A percentile compares a stretch with the other conserved stretches of the same genome.
Conservation (phyloP, 1,284 basidiomycete genomes). For the Heterobasidion parviporum region DNA sequence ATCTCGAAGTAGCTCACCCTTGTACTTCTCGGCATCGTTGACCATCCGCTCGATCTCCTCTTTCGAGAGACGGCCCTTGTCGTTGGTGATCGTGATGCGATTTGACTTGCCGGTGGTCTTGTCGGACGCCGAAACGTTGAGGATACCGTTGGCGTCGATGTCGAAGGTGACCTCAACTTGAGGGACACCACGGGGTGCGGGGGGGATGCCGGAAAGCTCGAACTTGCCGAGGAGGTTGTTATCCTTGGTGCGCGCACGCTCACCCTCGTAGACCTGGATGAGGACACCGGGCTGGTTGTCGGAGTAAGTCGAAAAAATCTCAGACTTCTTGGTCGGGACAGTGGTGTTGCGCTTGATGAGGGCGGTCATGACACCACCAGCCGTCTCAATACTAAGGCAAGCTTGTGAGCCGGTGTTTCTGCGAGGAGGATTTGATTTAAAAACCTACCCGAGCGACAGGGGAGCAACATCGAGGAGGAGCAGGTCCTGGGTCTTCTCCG, state of each 20-base stretch:
- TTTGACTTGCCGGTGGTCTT: constrained; percentile 98
- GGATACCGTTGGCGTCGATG: constrained; percentile 96
- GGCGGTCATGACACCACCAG: constrained; percentile 97
- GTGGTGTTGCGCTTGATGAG: constrained; percentile 99
- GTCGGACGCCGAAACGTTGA: constrained; percentile 94
- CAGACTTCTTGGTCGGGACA: constrained; percentile 98
- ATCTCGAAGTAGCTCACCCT: constrained; percentile 36
- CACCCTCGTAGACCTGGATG: constrained; percentile 99
- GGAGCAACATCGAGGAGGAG: constrained; percentile 96
- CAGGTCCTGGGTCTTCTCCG: constrained; percentile 96
- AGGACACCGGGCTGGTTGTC: constrained; percentile 99
- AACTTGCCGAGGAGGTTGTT: constrained; percentile 99
- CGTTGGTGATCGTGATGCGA: constrained; percentile 96
- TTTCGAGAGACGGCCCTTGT: constrained; percentile 97
- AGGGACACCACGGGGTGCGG: constrained; percentile 96
- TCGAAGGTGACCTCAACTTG: constrained; percentile 99
- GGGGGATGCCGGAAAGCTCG: constrained; percentile 97
- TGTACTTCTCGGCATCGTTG: constrained; percentile 88
- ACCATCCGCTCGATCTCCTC: constrained; percentile 99
- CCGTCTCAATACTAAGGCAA: constrained; percentile 81
- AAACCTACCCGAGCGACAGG: constrained; percentile 66
- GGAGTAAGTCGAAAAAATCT: constrained; percentile 98
- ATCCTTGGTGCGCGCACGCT: constrained; percentile 98
- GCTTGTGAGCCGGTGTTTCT: neutral
- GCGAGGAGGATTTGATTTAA: constrained; percentile 5